These are phyloP conservation scores for Erucastrum elatum DNA, from an alignment of 345 rosid species.

Conservation along the genomic window DNA sequence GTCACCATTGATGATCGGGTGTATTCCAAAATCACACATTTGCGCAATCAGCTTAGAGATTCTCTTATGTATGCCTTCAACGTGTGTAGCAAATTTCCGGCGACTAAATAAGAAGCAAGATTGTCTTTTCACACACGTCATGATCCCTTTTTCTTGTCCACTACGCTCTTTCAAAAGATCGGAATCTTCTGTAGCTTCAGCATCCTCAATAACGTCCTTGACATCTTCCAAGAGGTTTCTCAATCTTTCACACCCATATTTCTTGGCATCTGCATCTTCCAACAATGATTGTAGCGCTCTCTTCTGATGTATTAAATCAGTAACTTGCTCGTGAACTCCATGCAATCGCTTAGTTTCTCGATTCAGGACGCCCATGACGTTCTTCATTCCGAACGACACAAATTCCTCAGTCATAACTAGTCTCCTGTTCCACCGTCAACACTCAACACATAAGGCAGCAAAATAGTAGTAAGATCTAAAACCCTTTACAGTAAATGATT, in stretches of 20 bases:
- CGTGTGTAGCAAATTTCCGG: neutral
- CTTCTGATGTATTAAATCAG: neutral
- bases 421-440: neutral
- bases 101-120: neutral
- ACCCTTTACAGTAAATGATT: neutral
- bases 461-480: neutral
- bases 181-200: conserved; percentile 17
- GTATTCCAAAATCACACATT: conserved; percentile 36
- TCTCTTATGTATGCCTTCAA: conserved; percentile 23
- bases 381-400: conserved; percentile 21
- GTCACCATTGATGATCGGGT: neutral
- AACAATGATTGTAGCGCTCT: neutral
- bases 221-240: conserved; percentile 3
- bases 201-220: conserved; percentile 29
- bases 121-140: neutral
- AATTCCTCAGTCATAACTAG: neutral
- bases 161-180: neutral
- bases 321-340: neutral
- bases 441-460: neutral
- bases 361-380: conserved; percentile 24
- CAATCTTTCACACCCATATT: neutral
- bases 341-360: conserved; percentile 7
- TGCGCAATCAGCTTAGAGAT: conserved; percentile 32
- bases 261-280: neutral
- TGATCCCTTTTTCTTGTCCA: neutral